phyloP scores from a whole-genome alignment of 2,329 filamentous ascomycete species.

The Talaromyces pinophilus region DNA sequence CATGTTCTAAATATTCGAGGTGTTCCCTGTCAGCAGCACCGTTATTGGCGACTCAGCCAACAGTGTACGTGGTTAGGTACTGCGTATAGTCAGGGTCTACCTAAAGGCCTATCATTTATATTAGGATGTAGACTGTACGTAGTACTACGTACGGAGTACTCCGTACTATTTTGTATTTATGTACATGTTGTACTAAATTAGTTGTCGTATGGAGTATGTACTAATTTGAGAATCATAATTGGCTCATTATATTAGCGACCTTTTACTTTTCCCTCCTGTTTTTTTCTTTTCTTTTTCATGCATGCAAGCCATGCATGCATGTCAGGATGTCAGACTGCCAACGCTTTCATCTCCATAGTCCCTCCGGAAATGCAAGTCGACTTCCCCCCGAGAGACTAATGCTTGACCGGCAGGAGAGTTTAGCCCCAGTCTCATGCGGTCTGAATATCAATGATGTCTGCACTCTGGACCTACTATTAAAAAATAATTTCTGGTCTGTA shows the following conservation, averaged over 20 bases:
- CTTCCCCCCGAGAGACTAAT: slow-evolving; percentile 24
- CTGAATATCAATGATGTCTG: slow-evolving; percentile 7
- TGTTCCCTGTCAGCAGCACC: background rate
- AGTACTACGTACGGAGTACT: background rate
- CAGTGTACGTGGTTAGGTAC: background rate
- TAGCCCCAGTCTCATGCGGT: slow-evolving; percentile 4
- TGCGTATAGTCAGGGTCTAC: background rate
- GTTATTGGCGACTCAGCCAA: background rate
- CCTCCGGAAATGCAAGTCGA: slow-evolving; percentile 20
- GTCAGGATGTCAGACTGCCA: slow-evolving; percentile 7
- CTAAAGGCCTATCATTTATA: background rate
- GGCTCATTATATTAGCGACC: background rate
- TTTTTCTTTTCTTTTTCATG: background rate
- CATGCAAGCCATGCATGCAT: slow-evolving; percentile 1
- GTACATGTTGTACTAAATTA: background rate
- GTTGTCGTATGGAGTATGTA: background rate
- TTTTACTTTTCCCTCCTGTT: background rate
- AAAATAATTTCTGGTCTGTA: background rate
- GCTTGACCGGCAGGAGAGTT: slow-evolving; percentile 8
- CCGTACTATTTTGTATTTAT: background rate
- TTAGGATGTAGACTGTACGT: background rate
- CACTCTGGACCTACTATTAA: background rate
- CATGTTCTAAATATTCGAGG: background rate
- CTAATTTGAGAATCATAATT: slow-evolving; percentile 5
- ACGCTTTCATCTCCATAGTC: background rate